Conservation (phyloP, 139 green algal genomes). For the Chlorella vulgaris region DNA sequence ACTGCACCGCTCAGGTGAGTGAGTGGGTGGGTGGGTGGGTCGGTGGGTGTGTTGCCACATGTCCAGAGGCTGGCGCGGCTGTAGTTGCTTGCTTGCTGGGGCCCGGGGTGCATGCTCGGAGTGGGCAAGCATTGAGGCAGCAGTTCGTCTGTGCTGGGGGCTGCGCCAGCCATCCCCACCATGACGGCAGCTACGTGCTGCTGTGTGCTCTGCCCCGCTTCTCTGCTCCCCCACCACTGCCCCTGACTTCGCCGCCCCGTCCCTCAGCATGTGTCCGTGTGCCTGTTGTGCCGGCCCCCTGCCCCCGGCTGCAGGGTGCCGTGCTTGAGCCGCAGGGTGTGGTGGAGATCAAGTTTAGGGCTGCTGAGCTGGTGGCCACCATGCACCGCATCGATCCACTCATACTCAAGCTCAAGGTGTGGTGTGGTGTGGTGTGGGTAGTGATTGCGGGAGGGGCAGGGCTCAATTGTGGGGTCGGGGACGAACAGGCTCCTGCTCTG, state of each 20-base stretch:
- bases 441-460: neutral
- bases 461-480: no score
- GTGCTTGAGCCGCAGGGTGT: constrained; percentile 98
- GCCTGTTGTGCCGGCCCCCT: neutral
- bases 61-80: neutral
- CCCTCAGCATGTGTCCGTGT: neutral
- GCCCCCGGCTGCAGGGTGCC: constrained; percentile 64
- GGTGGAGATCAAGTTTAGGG: constrained; percentile 98
- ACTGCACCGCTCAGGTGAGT: constrained; percentile 56
- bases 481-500: no score
- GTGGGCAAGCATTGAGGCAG: no score
- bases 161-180: no score
- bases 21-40: no score
- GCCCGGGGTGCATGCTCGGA: no score
- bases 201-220: no score
- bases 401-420: constrained; percentile 60
- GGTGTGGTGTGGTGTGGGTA: neutral
- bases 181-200: no score
- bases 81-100: no score
- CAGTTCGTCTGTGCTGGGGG: no score
- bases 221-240: no score
- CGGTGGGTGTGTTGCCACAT: neutral
- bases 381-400: constrained; percentile 92
- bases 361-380: constrained; percentile 74
- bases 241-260: no score